These are phyloP conservation scores for Diaporthe australafricana DNA, from an alignment of 2,329 filamentous ascomycete species.

Conservation along the genomic window DNA sequence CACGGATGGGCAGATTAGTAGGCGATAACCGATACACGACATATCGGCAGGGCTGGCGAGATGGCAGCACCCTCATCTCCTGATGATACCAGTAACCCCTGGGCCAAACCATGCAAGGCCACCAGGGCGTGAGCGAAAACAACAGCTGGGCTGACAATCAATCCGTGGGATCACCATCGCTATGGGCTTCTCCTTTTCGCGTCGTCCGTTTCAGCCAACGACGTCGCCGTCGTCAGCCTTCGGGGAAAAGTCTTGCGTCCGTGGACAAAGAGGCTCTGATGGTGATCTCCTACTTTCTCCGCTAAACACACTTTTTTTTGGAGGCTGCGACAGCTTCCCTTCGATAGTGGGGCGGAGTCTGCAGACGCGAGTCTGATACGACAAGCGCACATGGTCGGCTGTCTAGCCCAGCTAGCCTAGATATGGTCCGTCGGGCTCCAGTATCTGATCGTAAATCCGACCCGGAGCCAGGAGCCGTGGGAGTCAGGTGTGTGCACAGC, in stretches of 20 bases:
- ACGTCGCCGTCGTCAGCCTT: conserved; percentile 21
- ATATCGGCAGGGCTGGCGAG: conserved; percentile 12
- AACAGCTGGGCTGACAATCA: not conserved
- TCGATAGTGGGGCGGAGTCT: not conserved
- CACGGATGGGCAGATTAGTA: conserved; percentile 5
- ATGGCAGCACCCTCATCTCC: conserved; percentile 5
- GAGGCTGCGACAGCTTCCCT: not conserved
- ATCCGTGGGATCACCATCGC: conserved; percentile 1
- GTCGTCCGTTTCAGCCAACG: conserved; percentile 19
- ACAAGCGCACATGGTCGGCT: conserved; percentile 13
- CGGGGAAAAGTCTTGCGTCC: not conserved
- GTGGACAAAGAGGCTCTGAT: not conserved
- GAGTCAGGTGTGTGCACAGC: not conserved
- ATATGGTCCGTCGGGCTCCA: not conserved
- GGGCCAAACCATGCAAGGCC: conserved; percentile 6
- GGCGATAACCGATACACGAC: conserved; percentile 14
- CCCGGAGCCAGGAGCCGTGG: not conserved
- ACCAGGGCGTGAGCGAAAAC: not conserved
- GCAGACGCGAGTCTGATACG: not conserved
- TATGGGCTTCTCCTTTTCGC: not conserved
- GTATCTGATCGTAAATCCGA: conserved; percentile 18
- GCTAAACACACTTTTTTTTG: conserved; percentile 20
- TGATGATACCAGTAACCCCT: not conserved
- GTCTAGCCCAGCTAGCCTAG: too few species aligned
- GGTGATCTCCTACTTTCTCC: conserved; percentile 6